A percentile compares a stretch with the other conserved stretches of the same genome.
Evolutionary conservation across 345 rosid species (phyloP).

Genomic region (Brassica juncea): DNA sequence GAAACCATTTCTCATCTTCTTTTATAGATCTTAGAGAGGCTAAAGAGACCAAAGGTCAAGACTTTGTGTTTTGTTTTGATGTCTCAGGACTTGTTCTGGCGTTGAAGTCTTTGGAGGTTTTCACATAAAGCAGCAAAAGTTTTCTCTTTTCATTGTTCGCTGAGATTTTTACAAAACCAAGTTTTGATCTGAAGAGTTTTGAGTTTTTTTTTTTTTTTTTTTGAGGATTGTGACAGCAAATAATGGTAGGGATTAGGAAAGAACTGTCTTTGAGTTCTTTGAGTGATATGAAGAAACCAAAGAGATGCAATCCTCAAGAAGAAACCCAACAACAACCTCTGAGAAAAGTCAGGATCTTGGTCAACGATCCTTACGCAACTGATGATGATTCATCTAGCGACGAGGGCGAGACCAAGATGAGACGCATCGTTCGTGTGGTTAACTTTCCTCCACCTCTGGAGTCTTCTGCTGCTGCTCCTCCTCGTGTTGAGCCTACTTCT

Average conservation of each 20-base stretch:
- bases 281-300: slow-evolving; percentile 33
- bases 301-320: slow-evolving; percentile 30
- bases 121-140: slow-evolving; percentile 65
- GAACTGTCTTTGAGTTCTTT: slow-evolving; percentile 20
- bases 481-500: slow-evolving; percentile 27
- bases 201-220: slow-evolving; percentile 21
- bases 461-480: not conserved
- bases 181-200: slow-evolving; percentile 26
- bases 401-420: slow-evolving; percentile 62
- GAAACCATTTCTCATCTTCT: not conserved
- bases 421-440: slow-evolving; percentile 62
- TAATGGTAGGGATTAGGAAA: slow-evolving; percentile 43
- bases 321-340: slow-evolving; percentile 33
- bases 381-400: slow-evolving; percentile 88
- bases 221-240: slow-evolving; percentile 36
- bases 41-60: not conserved
- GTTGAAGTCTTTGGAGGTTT: slow-evolving; percentile 72
- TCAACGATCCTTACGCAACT: slow-evolving; percentile 83
- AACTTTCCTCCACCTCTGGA: slow-evolving; percentile 48
- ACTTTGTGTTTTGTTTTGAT: not conserved
- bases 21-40: slow-evolving; percentile 26
- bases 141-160: slow-evolving; percentile 53
- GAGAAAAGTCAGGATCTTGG: slow-evolving; percentile 68
- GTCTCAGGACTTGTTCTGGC: slow-evolving; percentile 82
- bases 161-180: slow-evolving; percentile 53